Evolutionary conservation across 2,329 filamentous ascomycete genomes (phyloP).

Genomic region (Beauveria bassiana): DNA sequence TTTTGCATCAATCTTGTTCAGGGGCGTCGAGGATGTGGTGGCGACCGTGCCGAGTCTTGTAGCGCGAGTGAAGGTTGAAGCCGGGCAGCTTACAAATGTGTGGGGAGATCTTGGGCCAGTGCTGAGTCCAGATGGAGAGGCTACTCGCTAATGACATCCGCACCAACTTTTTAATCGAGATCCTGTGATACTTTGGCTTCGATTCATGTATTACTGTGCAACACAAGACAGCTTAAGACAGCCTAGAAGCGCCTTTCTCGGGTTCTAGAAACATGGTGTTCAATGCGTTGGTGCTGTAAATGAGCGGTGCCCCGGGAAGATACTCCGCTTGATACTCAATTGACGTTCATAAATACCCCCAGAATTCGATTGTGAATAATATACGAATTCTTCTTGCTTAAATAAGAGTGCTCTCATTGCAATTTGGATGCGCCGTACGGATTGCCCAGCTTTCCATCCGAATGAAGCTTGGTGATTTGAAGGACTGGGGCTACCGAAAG

Average conservation of each 20-base stretch:
- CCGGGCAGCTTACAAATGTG: conserved; percentile 6
- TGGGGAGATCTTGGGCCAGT: neutral
- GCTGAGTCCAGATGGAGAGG: neutral
- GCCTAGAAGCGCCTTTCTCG: neutral
- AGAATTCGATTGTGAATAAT: too few relatives aligned
- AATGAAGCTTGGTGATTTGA: too few relatives aligned
- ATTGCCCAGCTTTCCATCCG: too few relatives aligned
- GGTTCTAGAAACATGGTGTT: neutral
- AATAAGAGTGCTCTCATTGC: too few relatives aligned
- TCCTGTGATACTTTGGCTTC: too few relatives aligned
- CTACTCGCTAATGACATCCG: neutral
- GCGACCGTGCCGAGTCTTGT: neutral
- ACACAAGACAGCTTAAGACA: neutral
- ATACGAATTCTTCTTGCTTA: too few relatives aligned
- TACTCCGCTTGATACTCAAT: too few relatives aligned
- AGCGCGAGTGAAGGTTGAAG: neutral
- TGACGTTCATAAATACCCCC: too few relatives aligned
- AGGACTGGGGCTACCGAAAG: too few relatives aligned
- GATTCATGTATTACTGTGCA: neutral
- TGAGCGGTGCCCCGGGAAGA: too few relatives aligned
- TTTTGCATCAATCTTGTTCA: neutral
- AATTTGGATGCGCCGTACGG: too few relatives aligned
- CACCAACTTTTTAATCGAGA: neutral
- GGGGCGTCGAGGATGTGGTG: neutral
- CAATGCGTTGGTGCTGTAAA: neutral